phyloP scores from a whole-genome alignment of 1,284 basidiomycete species.

The Schizopora paradoxa region DNA sequence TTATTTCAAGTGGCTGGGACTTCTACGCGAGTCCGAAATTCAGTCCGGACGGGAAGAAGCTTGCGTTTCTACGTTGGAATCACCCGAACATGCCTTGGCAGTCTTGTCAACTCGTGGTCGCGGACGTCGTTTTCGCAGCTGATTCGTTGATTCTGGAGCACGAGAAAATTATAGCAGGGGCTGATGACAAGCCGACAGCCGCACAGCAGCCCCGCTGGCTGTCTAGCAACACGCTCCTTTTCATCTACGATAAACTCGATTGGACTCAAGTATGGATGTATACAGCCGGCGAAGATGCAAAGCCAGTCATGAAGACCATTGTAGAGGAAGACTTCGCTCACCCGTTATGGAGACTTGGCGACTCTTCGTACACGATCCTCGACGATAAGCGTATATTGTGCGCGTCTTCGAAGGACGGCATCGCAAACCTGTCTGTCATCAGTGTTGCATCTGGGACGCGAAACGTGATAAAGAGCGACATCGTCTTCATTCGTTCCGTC shows the following conservation, averaged over 20 bases:
- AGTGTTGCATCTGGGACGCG: no score
- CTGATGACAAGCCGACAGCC: conserved; percentile 41
- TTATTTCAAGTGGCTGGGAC: conserved; percentile 52
- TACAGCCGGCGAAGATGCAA: conserved; percentile 22
- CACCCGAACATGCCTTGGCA: conserved; percentile 85
- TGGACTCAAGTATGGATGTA: conserved; percentile 64
- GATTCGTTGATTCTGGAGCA: conserved; percentile 31
- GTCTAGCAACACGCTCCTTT: conserved; percentile 52
- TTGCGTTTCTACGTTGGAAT: conserved; percentile 71
- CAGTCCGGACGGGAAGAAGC: conserved; percentile 58
- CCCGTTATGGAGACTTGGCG: conserved; percentile 53
- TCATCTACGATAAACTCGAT: conserved; percentile 62
- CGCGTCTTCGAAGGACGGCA: conserved; percentile 44
- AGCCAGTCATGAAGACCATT: conserved; percentile 41
- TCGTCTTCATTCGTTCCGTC: no score
- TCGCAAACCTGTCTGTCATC: conserved; percentile 23
- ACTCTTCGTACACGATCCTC: conserved; percentile 46
- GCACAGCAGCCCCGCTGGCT: conserved; percentile 55
- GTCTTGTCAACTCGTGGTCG: conserved; percentile 56
- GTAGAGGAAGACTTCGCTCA: conserved; percentile 52
- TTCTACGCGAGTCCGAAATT: conserved; percentile 63
- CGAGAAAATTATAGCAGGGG: conserved; percentile 41
- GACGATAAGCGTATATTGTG: conserved; percentile 39
- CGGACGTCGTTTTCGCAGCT: conserved; percentile 32
- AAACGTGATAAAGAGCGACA: no score